Base-by-base conservation (phyloP, 345 rosid genomes). In the Limnanthes douglasii region DNA sequence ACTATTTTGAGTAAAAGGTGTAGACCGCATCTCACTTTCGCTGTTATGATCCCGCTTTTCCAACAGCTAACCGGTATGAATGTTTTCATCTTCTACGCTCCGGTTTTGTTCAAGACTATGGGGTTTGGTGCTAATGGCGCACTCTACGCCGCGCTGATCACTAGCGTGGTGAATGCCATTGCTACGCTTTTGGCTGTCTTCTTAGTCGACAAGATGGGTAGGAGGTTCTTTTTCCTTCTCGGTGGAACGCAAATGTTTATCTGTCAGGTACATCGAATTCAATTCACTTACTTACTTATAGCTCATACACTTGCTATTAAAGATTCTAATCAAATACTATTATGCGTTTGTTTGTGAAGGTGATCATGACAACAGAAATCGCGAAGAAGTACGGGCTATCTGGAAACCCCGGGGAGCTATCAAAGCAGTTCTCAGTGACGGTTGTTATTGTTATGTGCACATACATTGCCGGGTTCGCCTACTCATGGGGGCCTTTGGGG, bases 51-150 rank as follows among this genome's bases (percentile, higher is more conserved):
- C 14, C 68, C 73, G 0, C 41, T 61, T 22, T 60, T 65, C 32
- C 71, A 65, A 31, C 66, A 65, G 26, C 30, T 65, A 3, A 65
- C 64, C 0, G 72, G 67, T 12, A 61, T 65, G 24, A 66, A 66
- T n/a, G 68, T 53, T 32, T 50, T 66, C 19, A 61, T 49, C 49
- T 66, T 66, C 41, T 61, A 66, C 12, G 68, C 68, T 0, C 73
- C 65, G 25, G 48, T 66, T 29, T 44, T 66, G 29, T 61, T 57
- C 36, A 45, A 41, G 18, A 61, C 65, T 17, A 10, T 66, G 5
- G 65, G 65, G 10, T 66, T 57, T n/a, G 59, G 44, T 3, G 24
- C 5, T 3, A 50, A 66, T 1, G 68, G 59, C 0, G 31, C 65
- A 12, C 53, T 66, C 4, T 21, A 53, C 4, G 45, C 65, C 8